Conservation (phyloP, 179 eudicot species). For the Corrigiola litoralis region DNA sequence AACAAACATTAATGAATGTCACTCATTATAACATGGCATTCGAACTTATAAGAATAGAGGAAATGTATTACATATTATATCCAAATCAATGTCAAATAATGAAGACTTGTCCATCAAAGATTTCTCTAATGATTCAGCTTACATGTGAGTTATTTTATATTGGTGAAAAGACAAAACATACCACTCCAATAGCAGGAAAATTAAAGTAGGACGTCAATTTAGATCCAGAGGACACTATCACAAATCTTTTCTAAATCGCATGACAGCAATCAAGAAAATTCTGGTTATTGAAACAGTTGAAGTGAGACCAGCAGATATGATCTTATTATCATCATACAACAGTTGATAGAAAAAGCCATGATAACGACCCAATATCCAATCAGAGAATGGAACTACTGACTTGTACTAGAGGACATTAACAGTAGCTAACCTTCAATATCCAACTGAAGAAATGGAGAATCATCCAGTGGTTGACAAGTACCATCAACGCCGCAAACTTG, state of each 20-base stretch:
- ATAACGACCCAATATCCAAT: constrained; percentile 15
- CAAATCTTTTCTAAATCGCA: constrained; percentile 9
- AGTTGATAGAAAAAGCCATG: constrained; percentile 4
- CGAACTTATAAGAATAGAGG: not conserved
- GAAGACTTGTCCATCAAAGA: not conserved
- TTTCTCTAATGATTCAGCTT: constrained; percentile 1
- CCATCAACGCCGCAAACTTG: constrained; percentile 71
- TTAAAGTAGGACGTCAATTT: not conserved
- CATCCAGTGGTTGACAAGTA: constrained; percentile 50
- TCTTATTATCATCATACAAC: constrained; percentile 13
- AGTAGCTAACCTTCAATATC: constrained; percentile 46
- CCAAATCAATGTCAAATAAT: not conserved
- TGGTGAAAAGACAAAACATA: not conserved
- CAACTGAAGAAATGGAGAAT: constrained; percentile 59
- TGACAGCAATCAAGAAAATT: constrained; percentile 6
- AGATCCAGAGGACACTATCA: constrained; percentile 15
- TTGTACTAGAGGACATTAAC: not conserved
- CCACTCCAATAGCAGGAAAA: not conserved
- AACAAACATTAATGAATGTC: not conserved
- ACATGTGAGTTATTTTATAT: not conserved
- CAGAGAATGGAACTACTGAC: not conserved
- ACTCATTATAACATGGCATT: not conserved
- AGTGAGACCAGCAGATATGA: constrained; percentile 12
- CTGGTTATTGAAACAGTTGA: not conserved
- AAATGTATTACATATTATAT: not conserved